Evolutionary conservation across 2,329 filamentous ascomycete genomes (phyloP).

Genomic region (Talaromyces sp.): DNA sequence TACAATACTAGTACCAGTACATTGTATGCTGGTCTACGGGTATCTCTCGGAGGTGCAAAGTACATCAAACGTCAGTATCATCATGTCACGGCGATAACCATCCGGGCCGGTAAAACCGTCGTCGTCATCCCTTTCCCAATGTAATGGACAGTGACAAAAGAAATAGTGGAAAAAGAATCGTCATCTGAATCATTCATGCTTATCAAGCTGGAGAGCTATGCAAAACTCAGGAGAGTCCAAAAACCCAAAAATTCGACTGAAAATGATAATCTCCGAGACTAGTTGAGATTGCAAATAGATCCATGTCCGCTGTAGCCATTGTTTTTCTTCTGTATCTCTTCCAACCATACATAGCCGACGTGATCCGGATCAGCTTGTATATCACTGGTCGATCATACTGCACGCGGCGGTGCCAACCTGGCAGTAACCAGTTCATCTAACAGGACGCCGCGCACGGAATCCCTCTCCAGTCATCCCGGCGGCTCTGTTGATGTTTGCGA

Average conservation of each 20-base stretch:
- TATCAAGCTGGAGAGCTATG: neutral
- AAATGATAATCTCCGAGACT: neutral
- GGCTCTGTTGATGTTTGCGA: slow-evolving; percentile 1
- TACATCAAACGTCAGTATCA: too few species aligned
- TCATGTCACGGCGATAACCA: too few species aligned
- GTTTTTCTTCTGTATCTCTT: neutral
- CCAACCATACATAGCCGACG: neutral
- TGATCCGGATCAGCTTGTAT: neutral
- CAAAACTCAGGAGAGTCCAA: neutral
- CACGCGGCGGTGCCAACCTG: neutral
- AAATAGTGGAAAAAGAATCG: neutral
- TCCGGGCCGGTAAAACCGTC: too few species aligned
- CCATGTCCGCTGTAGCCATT: neutral
- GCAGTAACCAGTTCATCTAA: neutral
- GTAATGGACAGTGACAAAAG: neutral
- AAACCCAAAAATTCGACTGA: neutral
- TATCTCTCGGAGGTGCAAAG: too few species aligned
- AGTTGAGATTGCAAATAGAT: neutral
- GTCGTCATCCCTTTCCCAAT: neutral
- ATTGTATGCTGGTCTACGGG: too few species aligned
- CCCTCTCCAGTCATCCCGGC: neutral
- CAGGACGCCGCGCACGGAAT: neutral
- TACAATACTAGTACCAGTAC: too few species aligned
- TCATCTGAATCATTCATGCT: neutral
- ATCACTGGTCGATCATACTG: slow-evolving; percentile 16